phyloP scores from a whole-genome alignment of 768 basidiomycete genomes.

The Favolaschia claudopus region DNA sequence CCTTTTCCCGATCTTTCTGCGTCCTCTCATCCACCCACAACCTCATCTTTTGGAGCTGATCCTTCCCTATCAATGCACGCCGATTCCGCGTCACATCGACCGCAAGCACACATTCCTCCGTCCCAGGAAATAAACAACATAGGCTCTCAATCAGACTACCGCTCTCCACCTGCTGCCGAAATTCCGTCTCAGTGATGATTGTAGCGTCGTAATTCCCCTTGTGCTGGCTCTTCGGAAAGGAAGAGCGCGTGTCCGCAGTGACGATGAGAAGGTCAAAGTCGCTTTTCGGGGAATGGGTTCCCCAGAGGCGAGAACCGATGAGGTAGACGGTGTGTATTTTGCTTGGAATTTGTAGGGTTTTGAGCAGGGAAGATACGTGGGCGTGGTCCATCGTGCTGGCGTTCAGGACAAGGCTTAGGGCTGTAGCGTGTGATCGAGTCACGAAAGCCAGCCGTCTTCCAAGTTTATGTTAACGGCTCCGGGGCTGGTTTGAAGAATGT shows the following conservation, averaged over 20 bases:
- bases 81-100: constrained; percentile 1
- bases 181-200: constrained; percentile 26
- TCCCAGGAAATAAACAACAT: constrained; percentile 27
- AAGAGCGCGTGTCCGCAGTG: constrained; percentile 1
- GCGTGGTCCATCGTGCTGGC: not conserved
- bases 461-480: no score
- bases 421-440: no score
- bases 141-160: constrained; percentile 33
- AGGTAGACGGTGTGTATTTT: constrained; percentile 23
- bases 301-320: constrained; percentile 32
- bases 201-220: constrained; percentile 33
- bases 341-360: constrained; percentile 9
- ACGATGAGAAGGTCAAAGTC: constrained; percentile 32
- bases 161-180: constrained; percentile 19
- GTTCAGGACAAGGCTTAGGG: no score
- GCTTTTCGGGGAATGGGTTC: constrained; percentile 27
- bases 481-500: no score
- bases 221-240: constrained; percentile 30
- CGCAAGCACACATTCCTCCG: constrained; percentile 21
- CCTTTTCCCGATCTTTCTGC: constrained; percentile 28
- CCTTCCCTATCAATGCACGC: constrained; percentile 15
- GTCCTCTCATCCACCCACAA: constrained; percentile 22
- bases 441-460: no score
- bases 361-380: not conserved
- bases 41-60: constrained; percentile 9